These are phyloP conservation scores for Toxoplasma gondii DNA, from an alignment of 169 alveolate species.

Conservation along the genomic window DNA sequence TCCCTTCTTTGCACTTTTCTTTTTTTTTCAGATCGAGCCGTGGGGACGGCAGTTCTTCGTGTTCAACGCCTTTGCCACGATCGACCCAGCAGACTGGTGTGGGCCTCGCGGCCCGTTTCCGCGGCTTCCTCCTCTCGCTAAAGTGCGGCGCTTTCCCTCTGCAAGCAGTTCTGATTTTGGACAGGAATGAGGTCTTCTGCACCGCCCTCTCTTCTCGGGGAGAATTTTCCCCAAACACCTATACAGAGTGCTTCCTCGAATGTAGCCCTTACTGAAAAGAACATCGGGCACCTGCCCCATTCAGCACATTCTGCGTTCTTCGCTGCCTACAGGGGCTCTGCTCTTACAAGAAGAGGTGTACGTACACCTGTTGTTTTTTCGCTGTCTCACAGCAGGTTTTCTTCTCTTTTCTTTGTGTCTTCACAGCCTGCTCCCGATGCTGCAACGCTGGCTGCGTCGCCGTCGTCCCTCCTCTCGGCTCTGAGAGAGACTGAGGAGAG, in stretches of 20 bases:
- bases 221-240: too few species aligned
- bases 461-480: neutral
- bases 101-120: slow-evolving; percentile 46
- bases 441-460: neutral
- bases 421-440: slow-evolving; percentile 13
- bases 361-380: neutral
- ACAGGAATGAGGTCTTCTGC: neutral
- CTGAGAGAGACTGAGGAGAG: neutral
- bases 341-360: neutral
- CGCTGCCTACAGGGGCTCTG: too few species aligned
- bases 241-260: too few species aligned
- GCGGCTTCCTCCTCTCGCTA: slow-evolving; percentile 40
- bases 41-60: slow-evolving; percentile 67
- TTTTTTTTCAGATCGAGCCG: slow-evolving; percentile 58
- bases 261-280: too few species aligned
- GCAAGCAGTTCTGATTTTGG: neutral
- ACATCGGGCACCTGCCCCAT: too few species aligned
- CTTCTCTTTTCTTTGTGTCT: neutral
- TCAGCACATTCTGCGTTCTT: too few species aligned
- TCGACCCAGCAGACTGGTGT: neutral
- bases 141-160: neutral
- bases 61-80: slow-evolving; percentile 49
- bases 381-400: neutral
- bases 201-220: too few species aligned
- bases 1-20: too few species aligned